Conservation (phyloP, 148 eudicot species). For the Arbutus unedo region DNA sequence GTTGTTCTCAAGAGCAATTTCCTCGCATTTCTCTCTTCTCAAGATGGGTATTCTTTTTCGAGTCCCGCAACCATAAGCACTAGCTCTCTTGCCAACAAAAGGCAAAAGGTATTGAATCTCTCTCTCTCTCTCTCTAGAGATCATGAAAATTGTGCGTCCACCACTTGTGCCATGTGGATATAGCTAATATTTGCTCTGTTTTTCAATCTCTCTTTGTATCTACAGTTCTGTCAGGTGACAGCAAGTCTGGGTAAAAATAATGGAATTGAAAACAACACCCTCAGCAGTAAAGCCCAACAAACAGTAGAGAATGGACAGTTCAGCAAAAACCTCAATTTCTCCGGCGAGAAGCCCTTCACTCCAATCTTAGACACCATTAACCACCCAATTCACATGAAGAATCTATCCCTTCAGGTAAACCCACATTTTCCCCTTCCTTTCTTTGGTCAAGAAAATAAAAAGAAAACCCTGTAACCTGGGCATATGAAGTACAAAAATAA, state of each 20-base stretch:
- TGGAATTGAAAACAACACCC: background rate
- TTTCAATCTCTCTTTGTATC: background rate
- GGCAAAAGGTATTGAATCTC: background rate
- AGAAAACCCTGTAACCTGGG: no score
- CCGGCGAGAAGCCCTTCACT: constrained; percentile 57
- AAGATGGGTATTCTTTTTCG: background rate
- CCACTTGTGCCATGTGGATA: no score
- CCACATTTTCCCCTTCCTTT: no score
- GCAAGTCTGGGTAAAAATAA: background rate
- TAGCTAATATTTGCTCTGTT: background rate
- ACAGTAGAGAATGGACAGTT: background rate
- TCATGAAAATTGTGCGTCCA: no score
- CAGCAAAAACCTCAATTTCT: constrained; percentile 23
- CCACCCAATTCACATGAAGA: constrained; percentile 60
- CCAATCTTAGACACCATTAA: constrained; percentile 69
- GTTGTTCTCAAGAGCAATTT: background rate
- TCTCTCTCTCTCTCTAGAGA: background rate
- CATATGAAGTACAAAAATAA: no score
- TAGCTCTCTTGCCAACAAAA: background rate
- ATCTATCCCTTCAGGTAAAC: constrained; percentile 43
- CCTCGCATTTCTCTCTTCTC: constrained; percentile 2
- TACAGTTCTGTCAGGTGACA: background rate
- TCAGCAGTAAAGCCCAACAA: background rate
- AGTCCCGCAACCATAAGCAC: background rate
- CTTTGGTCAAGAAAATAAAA: background rate